Conservation (phyloP, 2,329 filamentous ascomycete species). For the Botryotinia calthae region DNA sequence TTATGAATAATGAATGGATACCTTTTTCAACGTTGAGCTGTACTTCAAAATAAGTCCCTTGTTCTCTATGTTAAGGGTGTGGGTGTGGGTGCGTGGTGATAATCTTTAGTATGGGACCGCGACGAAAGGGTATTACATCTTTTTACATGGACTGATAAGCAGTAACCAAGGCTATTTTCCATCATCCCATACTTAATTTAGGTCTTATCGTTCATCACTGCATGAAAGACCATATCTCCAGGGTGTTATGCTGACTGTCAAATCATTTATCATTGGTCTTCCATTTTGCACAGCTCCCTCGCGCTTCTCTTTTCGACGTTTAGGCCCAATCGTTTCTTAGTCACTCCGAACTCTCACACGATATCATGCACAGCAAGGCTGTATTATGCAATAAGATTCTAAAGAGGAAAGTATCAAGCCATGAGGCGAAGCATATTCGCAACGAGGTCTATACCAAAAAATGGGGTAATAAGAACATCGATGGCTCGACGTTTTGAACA, state of each 20-base stretch:
- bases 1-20: constrained; percentile 15
- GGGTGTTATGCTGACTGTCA: neutral
- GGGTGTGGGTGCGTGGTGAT: neutral
- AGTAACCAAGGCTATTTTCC: neutral
- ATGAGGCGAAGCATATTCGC: neutral
- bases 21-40: neutral
- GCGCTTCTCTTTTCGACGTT: neutral
- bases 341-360: neutral
- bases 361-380: neutral
- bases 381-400: neutral
- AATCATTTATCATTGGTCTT: neutral
- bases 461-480: neutral
- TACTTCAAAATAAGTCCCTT: neutral
- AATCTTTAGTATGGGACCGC: neutral
- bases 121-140: neutral
- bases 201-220: neutral
- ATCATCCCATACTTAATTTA: neutral
- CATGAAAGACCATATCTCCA: neutral
- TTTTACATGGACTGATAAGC: neutral
- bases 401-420: neutral
- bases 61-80: neutral
- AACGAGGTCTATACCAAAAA: neutral
- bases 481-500: neutral
- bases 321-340: neutral
- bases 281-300: neutral